Percentiles rank a stretch among this genome's conserved stretches.
These are phyloP conservation scores for Kurtzmaniella quercitrusa DNA, from an alignment of 1,139 yeast species.

Conservation along the genomic window DNA sequence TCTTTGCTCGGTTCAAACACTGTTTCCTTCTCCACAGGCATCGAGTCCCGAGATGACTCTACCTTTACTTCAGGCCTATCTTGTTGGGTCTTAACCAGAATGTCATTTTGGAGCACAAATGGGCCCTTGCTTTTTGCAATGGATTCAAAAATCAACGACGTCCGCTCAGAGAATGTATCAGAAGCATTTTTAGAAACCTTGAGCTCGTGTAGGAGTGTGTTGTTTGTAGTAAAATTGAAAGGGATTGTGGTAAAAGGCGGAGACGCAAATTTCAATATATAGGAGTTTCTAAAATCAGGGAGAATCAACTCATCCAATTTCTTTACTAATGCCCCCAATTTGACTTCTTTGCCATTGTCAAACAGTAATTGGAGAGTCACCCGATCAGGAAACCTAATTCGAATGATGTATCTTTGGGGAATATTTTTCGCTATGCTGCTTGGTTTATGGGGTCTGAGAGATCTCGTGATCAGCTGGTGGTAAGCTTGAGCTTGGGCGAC, in stretches of 20 bases:
- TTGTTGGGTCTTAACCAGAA: slow-evolving; percentile 16
- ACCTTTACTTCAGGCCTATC: slow-evolving; percentile 40
- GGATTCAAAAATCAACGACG: slow-evolving; percentile 34
- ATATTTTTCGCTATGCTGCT: slow-evolving; percentile 11
- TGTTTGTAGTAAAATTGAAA: slow-evolving; percentile 27
- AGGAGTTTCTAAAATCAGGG: slow-evolving; percentile 33
- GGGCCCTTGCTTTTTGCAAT: slow-evolving; percentile 17
- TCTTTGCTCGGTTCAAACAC: not conserved
- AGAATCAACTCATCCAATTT: slow-evolving; percentile 31
- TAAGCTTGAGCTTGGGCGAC: slow-evolving; percentile 51
- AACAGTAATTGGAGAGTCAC: slow-evolving; percentile 46
- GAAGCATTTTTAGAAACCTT: slow-evolving; percentile 25
- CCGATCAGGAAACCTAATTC: slow-evolving; percentile 54
- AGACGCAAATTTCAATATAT: slow-evolving; percentile 30
- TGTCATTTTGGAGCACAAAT: slow-evolving; percentile 17
- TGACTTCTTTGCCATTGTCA: slow-evolving; percentile 28
- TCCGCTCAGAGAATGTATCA: slow-evolving; percentile 15
- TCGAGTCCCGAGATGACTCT: slow-evolving; percentile 27
- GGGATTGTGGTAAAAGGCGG: slow-evolving; percentile 43
- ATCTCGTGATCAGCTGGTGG: slow-evolving; percentile 41
- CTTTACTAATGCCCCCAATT: slow-evolving; percentile 41
- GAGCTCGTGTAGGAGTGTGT: slow-evolving; percentile 27
- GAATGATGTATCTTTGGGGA: slow-evolving; percentile 25
- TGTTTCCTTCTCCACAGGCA: slow-evolving; percentile 14
- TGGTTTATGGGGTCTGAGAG: slow-evolving; percentile 28